phyloP scores from a whole-genome alignment of 805 yeast genomes.

The Yarrowia alimentaria region DNA sequence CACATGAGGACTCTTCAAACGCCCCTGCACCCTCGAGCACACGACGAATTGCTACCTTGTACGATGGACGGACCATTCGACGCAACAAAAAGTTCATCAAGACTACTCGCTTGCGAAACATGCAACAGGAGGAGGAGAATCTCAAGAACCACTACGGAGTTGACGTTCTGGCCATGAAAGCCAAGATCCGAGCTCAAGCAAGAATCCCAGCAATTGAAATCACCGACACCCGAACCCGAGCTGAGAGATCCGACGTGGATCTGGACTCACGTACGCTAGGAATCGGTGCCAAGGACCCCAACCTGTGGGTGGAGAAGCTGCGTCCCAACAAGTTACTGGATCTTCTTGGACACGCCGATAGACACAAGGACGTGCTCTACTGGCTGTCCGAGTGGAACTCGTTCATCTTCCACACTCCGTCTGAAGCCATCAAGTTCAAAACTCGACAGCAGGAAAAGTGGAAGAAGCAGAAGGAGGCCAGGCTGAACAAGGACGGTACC shows the following conservation, averaged over 20 bases:
- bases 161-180: too few species aligned
- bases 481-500: too few species aligned
- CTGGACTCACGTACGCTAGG: not conserved
- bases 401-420: slow-evolving; percentile 14
- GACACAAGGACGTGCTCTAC: slow-evolving; percentile 13
- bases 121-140: slow-evolving; percentile 16
- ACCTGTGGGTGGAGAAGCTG: slow-evolving; percentile 16
- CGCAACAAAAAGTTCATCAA: not conserved
- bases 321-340: slow-evolving; percentile 4
- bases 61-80: not conserved
- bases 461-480: slow-evolving; percentile 3
- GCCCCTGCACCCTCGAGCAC: too few species aligned
- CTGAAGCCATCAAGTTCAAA: slow-evolving; percentile 6
- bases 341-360: slow-evolving; percentile 7
- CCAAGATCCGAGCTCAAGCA: too few species aligned
- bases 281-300: not conserved
- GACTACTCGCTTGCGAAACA: not conserved
- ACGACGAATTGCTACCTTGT: not conserved
- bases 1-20: not conserved
- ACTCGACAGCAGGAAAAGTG: slow-evolving; percentile 16
- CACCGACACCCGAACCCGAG: too few species aligned
- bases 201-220: not conserved
- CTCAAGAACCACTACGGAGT: slow-evolving; percentile 12
- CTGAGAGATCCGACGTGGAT: too few species aligned
- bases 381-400: slow-evolving; percentile 26